Evolutionary conservation across 805 yeast species (phyloP), one percentile per base, ranked within the genome.

Genomic region (Torulaspora indica): DNA sequence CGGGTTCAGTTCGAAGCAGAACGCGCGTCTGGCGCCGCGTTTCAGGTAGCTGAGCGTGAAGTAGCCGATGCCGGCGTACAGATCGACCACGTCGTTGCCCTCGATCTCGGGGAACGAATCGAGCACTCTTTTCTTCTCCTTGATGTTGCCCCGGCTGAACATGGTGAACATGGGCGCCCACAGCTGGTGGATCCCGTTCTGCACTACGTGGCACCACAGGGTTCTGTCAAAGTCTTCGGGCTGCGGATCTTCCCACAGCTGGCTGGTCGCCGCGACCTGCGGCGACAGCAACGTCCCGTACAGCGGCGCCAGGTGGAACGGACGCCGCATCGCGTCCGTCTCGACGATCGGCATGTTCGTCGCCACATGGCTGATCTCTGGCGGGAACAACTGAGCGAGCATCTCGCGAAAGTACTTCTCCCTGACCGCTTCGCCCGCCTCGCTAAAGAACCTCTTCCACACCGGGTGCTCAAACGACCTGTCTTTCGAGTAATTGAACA

Each of bases 151-250:
- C 14, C 96, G 64, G 38, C 90, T 81, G 59, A 88, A 88, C 96
- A 87, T 87, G 1, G 95, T 85, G 56, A 78, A 82, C 43, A 73
- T 60, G 1, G 96, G 96, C 5, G 91, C 86, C 96, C 96, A 87
- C 8, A 75, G 72, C 56, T 87, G 96, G 49, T 60, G 68, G 3
- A 87, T 78, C 1, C 88, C 89, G 60, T 88, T 85, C 55, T 87
- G 96, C 2, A 70, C 64, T 1, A 73, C 72, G 8, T 71, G 63
- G 53, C 89, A 84, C 95, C 95, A 87, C 53, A 87, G 76, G 0
- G 85, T 83, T 0, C 55, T 34, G 1, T 63, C 51, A 30, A 81
- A 73, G 53, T 80, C 83, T 0, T 40, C 46, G 2, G 40, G 37
- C 0, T 68, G 52, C 0, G 85, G 84, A 1, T 35, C n/a, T 0